Evolutionary conservation across 2,329 filamentous ascomycete genomes (phyloP).

Genomic region (Paracoccidioides lutzii): DNA sequence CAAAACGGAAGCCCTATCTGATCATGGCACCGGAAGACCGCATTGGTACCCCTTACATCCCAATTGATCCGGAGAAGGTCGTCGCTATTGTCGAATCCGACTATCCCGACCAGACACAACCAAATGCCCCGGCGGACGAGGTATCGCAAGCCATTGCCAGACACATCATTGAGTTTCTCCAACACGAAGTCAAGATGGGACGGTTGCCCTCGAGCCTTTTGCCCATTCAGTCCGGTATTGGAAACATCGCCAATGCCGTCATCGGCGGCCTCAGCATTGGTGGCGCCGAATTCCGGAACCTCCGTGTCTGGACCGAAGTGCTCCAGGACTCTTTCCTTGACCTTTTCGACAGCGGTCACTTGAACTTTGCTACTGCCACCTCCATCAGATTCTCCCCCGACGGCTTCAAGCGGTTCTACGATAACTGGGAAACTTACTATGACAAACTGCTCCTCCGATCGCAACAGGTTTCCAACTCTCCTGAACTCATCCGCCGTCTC

Average conservation of each 20-base stretch:
- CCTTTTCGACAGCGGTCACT: slow-evolving; percentile 74
- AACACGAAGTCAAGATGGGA: slow-evolving; percentile 70
- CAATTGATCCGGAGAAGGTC: slow-evolving; percentile 71
- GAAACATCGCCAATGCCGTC: slow-evolving; percentile 87
- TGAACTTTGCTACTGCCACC: slow-evolving; percentile 82
- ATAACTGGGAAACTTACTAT: slow-evolving; percentile 67
- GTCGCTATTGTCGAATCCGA: slow-evolving; percentile 75
- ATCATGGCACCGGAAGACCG: slow-evolving; percentile 77
- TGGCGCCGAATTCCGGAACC: slow-evolving; percentile 66
- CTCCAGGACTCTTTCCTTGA: slow-evolving; percentile 88
- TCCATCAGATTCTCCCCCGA: slow-evolving; percentile 84
- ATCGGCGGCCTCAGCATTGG: slow-evolving; percentile 65
- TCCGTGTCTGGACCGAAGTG: slow-evolving; percentile 89
- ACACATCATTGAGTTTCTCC: slow-evolving; percentile 72
- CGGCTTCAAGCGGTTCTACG: slow-evolving; percentile 83
- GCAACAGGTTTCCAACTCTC: slow-evolving; percentile 80
- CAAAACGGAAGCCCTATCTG: slow-evolving; percentile 68
- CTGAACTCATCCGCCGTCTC: slow-evolving; percentile 76
- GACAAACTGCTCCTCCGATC: slow-evolving; percentile 72
- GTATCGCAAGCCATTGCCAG: slow-evolving; percentile 58
- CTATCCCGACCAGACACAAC: slow-evolving; percentile 63
- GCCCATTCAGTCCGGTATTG: slow-evolving; percentile 76
- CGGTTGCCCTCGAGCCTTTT: slow-evolving; percentile 65
- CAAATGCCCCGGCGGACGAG: slow-evolving; percentile 65
- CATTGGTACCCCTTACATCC: slow-evolving; percentile 70